Evolutionary conservation across 208 protist species (phyloP), one percentile per base, ranked within the genome.

Genomic region (Acanthamoeba lenticulata): DNA sequence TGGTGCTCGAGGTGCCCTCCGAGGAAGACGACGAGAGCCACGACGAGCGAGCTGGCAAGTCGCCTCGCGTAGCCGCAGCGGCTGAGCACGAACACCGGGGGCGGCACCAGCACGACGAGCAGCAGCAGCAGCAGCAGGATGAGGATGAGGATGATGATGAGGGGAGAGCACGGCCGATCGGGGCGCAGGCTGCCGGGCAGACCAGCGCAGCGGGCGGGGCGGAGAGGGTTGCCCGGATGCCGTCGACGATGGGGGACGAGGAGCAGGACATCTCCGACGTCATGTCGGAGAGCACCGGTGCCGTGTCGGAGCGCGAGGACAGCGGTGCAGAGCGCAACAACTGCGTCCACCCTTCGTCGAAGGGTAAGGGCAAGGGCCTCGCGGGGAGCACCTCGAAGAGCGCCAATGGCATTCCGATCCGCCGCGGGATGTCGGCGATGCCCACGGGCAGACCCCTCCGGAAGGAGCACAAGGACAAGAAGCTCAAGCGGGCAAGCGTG

Each of bases 1-100:
- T 85, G n/a, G 74, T 85, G 19, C 74, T 85, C 44, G 74, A 85
- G 38, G 74, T 85, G 45, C 74, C 74, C 29, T 85, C 74, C 5
- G 74, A 85, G 38, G 74, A 47, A 11, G 74, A 85, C 21, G 74
- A 83, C 2, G 72, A 67, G 1, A 11, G 24, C 42, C 42, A n/a
- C 42, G 17, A 52, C 55, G 15, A 62, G 55, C 55, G 4, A 62
- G 55, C 21, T n/a, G n/a, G n/a, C n/a, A n/a, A n/a, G n/a, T n/a
- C n/a, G n/a, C n/a, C n/a, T n/a, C n/a, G n/a, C n/a, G n/a, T n/a
- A n/a, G n/a, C n/a, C n/a, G n/a, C n/a, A n/a, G n/a, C n/a, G n/a
- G n/a, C n/a, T n/a, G n/a, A n/a, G n/a, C n/a, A n/a, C n/a, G n/a
- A n/a, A n/a, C n/a, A n/a, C n/a, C n/a, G n/a, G n/a, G n/a, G n/a